These are phyloP conservation scores for Colletotrichum horii DNA, from an alignment of 2,329 filamentous ascomycete species.

Conservation along the genomic window DNA sequence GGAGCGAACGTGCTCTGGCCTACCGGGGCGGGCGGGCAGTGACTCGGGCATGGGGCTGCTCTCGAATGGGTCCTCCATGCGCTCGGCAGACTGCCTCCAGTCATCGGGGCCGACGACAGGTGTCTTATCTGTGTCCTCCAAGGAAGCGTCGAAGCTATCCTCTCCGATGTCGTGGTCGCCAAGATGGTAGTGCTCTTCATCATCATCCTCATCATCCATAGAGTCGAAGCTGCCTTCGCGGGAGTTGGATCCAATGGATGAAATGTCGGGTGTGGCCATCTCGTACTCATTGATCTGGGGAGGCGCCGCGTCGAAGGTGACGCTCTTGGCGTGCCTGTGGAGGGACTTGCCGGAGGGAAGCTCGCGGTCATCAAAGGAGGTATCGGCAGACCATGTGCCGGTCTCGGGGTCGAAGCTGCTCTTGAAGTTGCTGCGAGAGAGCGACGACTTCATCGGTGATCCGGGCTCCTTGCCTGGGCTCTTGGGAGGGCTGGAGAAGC, in stretches of 20 bases:
- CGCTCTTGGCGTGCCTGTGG: constrained; percentile 91
- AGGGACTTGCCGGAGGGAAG: constrained; percentile 70
- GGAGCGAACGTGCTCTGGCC: constrained; percentile 65
- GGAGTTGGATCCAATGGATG: constrained; percentile 86
- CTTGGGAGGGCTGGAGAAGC: constrained; percentile 34
- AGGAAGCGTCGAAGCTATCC: constrained; percentile 93
- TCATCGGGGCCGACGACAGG: constrained; percentile 97
- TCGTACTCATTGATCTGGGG: constrained; percentile 98
- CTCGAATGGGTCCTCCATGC: constrained; percentile 70
- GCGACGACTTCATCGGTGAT: constrained; percentile 89
- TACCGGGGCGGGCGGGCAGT: constrained; percentile 45
- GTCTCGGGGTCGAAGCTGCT: constrained; percentile 73
- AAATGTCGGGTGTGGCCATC: constrained; percentile 96
- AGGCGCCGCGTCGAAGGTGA: constrained; percentile 93
- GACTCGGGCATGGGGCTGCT: constrained; percentile 70
- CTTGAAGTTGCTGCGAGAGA: constrained; percentile 72
- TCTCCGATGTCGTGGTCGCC: constrained; percentile 69
- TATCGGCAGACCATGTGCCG: constrained; percentile 72
- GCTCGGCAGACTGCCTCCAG: constrained; percentile 71
- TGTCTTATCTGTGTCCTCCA: constrained; percentile 96
- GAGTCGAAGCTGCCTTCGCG: constrained; percentile 94
- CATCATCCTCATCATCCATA: constrained; percentile 70
- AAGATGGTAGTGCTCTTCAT: constrained; percentile 50
- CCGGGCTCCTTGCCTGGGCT: constrained; percentile 72
- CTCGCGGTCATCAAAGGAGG: constrained; percentile 61